Percentiles rank a stretch among this genome's conserved stretches.
phyloP scores from a whole-genome alignment of 1,284 basidiomycete genomes.

The Cryptococcus hybrid region DNA sequence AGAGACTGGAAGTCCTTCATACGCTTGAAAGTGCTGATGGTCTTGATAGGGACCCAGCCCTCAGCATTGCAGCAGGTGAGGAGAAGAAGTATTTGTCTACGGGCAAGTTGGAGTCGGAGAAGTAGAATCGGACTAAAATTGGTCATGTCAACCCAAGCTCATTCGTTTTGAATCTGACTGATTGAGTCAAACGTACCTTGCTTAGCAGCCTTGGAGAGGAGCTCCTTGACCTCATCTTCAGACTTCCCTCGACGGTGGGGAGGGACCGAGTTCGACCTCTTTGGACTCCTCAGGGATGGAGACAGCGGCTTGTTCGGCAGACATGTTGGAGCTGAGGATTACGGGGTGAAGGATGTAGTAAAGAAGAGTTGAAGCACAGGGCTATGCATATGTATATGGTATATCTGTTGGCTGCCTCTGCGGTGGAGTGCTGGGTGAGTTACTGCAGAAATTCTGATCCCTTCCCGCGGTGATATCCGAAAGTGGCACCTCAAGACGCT shows the following conservation, averaged over 20 bases:
- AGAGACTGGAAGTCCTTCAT: constrained; percentile 71
- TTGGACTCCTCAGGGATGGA: neutral
- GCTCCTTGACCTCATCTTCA: constrained; percentile 33
- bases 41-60: constrained; percentile 89
- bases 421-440: too few species aligned
- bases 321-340: neutral
- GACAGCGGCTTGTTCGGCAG: constrained; percentile 1
- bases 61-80: constrained; percentile 68
- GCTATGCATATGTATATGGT: too few species aligned
- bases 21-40: constrained; percentile 91
- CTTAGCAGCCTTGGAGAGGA: constrained; percentile 33
- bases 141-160: neutral
- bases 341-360: neutral
- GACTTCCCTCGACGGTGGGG: constrained; percentile 37
- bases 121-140: constrained; percentile 91
- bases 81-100: constrained; percentile 94
- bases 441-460: too few species aligned
- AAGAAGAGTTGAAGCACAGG: too few species aligned
- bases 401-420: too few species aligned
- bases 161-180: neutral
- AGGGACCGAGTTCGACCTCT: constrained; percentile 14
- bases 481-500: neutral
- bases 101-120: constrained; percentile 93
- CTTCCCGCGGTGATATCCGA: neutral
- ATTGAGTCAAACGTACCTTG: constrained; percentile 30